phyloP scores from a whole-genome alignment of 2,329 filamentous ascomycete genomes.

The Aspergillus proliferans region DNA sequence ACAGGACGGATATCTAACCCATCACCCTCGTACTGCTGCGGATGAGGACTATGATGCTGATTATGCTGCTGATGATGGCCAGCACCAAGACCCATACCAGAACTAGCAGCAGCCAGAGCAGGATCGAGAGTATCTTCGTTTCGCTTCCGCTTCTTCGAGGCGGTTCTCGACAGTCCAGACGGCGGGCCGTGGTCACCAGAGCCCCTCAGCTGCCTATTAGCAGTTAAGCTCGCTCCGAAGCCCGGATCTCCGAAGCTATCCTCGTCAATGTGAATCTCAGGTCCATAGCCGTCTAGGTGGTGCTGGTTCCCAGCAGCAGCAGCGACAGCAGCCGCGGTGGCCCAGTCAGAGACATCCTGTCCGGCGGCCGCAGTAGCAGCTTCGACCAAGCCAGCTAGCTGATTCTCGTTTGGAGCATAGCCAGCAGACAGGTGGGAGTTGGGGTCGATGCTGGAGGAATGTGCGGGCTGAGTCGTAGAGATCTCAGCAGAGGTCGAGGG shows the following conservation, averaged over 20 bases:
- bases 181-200: constrained; percentile 24
- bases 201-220: constrained; percentile 22
- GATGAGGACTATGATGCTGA: constrained; percentile 17
- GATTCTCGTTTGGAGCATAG: constrained; percentile 36
- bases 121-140: constrained; percentile 34
- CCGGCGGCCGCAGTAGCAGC: constrained; percentile 41
- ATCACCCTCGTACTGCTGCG: constrained; percentile 24
- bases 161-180: constrained; percentile 26
- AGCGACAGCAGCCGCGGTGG: constrained; percentile 40
- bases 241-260: constrained; percentile 33
- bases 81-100: constrained; percentile 18
- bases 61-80: constrained; percentile 21
- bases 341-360: constrained; percentile 36
- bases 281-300: constrained; percentile 34
- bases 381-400: constrained; percentile 41
- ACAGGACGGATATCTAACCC: constrained; percentile 31
- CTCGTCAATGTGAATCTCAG: constrained; percentile 35
- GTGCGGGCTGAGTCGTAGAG: constrained; percentile 17
- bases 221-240: constrained; percentile 22
- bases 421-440: constrained; percentile 20
- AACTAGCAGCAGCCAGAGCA: constrained; percentile 21
- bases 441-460: constrained; percentile 25
- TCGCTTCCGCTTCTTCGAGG: constrained; percentile 37
- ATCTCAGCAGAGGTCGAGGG: constrained; percentile 22
- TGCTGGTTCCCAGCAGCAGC: constrained; percentile 37